phyloP scores from a whole-genome alignment of 345 rosid genomes.

The Lepidium sativum region DNA sequence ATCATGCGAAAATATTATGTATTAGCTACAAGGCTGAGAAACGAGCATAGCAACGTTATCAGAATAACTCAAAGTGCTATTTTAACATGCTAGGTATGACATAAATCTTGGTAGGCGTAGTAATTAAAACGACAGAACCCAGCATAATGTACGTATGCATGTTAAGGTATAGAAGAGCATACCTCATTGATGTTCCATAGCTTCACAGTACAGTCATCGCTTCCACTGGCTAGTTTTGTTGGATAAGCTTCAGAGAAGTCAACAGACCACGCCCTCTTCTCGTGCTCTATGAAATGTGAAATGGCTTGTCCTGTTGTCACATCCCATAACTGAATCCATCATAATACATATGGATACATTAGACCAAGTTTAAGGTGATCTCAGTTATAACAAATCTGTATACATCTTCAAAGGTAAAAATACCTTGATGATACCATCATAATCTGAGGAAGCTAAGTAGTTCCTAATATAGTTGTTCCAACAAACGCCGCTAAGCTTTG shows the following conservation, averaged over 20 bases:
- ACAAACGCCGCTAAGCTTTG: constrained; percentile 80
- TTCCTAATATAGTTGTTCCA: constrained; percentile 96
- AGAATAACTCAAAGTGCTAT: not conserved
- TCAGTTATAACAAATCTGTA: not conserved
- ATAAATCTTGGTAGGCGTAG: not conserved
- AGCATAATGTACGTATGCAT: constrained; percentile 2
- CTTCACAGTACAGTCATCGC: constrained; percentile 95
- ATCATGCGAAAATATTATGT: constrained; percentile 18
- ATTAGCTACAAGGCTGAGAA: constrained; percentile 12
- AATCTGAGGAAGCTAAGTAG: constrained; percentile 93
- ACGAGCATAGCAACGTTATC: not conserved
- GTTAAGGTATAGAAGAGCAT: constrained; percentile 19
- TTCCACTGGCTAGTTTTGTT: constrained; percentile 93
- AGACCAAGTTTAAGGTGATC: not conserved
- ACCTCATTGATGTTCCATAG: constrained; percentile 94
- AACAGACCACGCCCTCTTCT: constrained; percentile 98
- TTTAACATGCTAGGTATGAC: not conserved
- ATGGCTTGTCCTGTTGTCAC: constrained; percentile 78
- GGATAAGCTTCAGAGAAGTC: constrained; percentile 85
- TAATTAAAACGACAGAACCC: not conserved
- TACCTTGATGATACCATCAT: constrained; percentile 96
- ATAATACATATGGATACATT: constrained; percentile 15
- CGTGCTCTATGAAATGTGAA: constrained; percentile 67
- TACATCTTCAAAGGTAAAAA: constrained; percentile 17
- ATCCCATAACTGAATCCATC: constrained; percentile 84